Conservation (phyloP, 306 rosid genomes). For the Trichosanthes cucumerina region DNA sequence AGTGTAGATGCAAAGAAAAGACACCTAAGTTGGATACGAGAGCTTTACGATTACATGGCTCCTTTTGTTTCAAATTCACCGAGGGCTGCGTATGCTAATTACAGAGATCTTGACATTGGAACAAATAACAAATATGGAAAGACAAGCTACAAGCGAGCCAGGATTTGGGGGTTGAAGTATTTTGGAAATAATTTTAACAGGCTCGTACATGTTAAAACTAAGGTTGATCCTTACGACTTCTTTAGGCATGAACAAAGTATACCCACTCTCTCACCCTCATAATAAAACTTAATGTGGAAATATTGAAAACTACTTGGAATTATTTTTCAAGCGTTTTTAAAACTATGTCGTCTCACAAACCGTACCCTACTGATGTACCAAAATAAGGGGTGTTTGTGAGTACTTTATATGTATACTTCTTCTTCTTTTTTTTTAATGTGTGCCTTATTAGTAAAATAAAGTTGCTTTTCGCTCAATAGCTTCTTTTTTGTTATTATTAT, state of each 20-base stretch:
- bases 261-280: slow-evolving; percentile 11
- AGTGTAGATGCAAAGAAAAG: slow-evolving; percentile 20
- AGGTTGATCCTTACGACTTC: slow-evolving; percentile 63
- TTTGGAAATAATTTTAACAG: slow-evolving; percentile 57
- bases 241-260: slow-evolving; percentile 86
- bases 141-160: slow-evolving; percentile 33
- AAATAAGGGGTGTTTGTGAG: neutral
- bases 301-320: neutral
- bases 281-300: neutral
- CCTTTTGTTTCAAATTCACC: slow-evolving; percentile 59
- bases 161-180: slow-evolving; percentile 60
- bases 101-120: slow-evolving; percentile 75
- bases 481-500: too few species aligned
- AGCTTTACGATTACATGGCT: slow-evolving; percentile 51
- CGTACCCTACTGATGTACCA: neutral
- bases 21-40: slow-evolving; percentile 59
- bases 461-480: too few species aligned
- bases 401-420: neutral
- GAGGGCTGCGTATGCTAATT: slow-evolving; percentile 63
- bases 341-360: too few species aligned
- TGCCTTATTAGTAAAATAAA: too few species aligned
- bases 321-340: neutral
- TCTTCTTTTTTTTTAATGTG: too few species aligned
- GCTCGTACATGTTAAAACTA: slow-evolving; percentile 48
- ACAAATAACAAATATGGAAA: slow-evolving; percentile 34